Evolutionary conservation across 345 rosid genomes (phyloP).

Genomic region (Citrus trifoliata): DNA sequence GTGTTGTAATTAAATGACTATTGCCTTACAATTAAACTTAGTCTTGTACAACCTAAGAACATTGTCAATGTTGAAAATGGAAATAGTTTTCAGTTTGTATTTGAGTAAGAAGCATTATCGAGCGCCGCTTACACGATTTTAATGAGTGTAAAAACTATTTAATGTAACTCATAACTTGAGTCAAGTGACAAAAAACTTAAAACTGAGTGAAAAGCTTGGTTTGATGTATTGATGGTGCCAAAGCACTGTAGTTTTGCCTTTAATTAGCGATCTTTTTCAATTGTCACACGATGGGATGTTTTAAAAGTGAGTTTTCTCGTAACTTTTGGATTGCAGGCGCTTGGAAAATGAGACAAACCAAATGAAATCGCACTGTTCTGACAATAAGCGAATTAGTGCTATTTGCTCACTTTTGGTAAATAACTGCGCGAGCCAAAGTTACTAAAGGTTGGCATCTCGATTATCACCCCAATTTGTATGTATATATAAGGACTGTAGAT

Average conservation of each 20-base stretch:
- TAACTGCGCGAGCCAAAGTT: no score
- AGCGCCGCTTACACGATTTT: neutral
- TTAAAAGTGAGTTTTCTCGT: no score
- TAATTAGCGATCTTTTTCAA: no score
- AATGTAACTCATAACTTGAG: no score
- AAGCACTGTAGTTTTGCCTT: no score
- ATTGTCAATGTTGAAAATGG: neutral
- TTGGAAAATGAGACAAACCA: neutral
- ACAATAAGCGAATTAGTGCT: neutral
- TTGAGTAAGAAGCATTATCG: neutral
- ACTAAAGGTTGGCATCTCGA: neutral
- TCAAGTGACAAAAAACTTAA: no score
- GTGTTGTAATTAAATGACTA: constrained; percentile 31
- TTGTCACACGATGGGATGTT: no score
- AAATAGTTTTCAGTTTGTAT: neutral
- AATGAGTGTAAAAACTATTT: neutral
- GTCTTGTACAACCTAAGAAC: neutral
- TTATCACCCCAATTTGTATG: neutral
- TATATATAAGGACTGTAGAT: neutral
- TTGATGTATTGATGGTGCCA: no score
- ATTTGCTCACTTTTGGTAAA: neutral
- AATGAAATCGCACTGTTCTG: neutral
- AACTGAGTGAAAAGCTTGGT: no score
- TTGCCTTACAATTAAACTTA: neutral
- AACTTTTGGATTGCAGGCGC: neutral